These are phyloP conservation scores for Aristolochia contorta DNA, from an alignment of 164 flowering plant species.

Conservation along the genomic window DNA sequence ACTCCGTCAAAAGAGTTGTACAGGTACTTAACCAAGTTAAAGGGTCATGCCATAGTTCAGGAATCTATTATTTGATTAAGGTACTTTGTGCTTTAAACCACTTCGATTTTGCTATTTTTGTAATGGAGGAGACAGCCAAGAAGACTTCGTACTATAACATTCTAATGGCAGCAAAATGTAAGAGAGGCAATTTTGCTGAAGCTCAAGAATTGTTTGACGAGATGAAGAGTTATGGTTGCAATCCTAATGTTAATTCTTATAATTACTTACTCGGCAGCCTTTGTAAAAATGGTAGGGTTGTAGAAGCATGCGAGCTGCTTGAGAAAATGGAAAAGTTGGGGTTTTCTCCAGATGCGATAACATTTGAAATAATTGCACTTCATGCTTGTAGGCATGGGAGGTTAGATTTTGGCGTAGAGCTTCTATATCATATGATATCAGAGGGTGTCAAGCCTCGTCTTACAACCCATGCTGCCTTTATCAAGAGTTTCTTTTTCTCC, in stretches of 20 bases:
- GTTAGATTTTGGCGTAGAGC: constrained; percentile 30
- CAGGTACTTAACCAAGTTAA: constrained; percentile 29
- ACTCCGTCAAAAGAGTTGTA: constrained; percentile 20
- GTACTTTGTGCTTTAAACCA: constrained; percentile 27
- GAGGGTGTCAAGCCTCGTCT: constrained; percentile 43
- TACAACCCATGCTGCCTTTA: constrained; percentile 45
- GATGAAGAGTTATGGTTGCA: constrained; percentile 36
- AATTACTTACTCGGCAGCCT: constrained; percentile 49
- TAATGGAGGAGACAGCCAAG: constrained; percentile 37
- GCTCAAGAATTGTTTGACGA: constrained; percentile 29
- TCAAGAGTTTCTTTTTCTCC: constrained; percentile 35
- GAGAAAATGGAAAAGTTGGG: constrained; percentile 34
- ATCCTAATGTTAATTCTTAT: constrained; percentile 24
- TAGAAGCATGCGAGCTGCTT: constrained; percentile 32
- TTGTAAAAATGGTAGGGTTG: constrained; percentile 27
- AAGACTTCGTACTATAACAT: constrained; percentile 39
- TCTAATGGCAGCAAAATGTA: constrained; percentile 38
- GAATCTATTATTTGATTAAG: constrained; percentile 39
- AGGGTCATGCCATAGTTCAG: constrained; percentile 45
- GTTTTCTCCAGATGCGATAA: constrained; percentile 35
- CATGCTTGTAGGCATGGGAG: constrained; percentile 26
- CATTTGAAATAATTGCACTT: constrained; percentile 45
- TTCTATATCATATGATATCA: constrained; percentile 32
- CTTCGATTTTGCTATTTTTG: constrained; percentile 42
- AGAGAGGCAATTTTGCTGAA: constrained; percentile 25